Base-by-base conservation (phyloP, 805 yeast genomes). In the Kodamaea nitidulidarum region DNA sequence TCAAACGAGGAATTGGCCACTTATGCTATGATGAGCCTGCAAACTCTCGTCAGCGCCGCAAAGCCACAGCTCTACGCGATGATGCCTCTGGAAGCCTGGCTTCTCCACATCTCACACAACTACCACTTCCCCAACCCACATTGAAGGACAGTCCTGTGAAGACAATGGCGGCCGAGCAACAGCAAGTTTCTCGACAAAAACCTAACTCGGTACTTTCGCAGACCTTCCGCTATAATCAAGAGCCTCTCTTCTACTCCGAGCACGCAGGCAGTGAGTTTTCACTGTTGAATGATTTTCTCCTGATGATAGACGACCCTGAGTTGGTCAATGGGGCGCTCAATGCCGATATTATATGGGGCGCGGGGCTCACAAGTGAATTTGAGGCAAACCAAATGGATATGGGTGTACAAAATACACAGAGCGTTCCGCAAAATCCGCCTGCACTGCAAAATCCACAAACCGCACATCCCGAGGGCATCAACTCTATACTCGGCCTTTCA, bases 231-330 rank as follows among this genome's bases (percentile, higher is more conserved):
- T 70, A 64, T 57, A 55, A 74, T 49, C 86, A 80, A 42, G 85
- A 80, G 46, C 93, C 95, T 0, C 77, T 84, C 42, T 88, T 88
- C 63, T 83, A 79, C 46, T 84, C 95, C 0, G 96, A 88, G 52
- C 95, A 88, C 56, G 95, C 93, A 0, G 95, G 95, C 2, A 81
- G 93, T 15, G 97, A 90, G 61, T 88, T 90, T 55, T 80, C 88
- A 45, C 88, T 96, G 1, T 67, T 90, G 48, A 88, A 88, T 43
- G 96, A 90, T 55, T 90, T 90, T 52, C 65, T 90, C 38, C 80
- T 90, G 1, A 86, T 90, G 86, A 76, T 90, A 33, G 96, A 90
- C 51, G 96, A 88, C 54, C 85, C 90, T 0, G 85, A 80, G 38
- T 63, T 81, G 52, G 80, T 78, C 8, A 75, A 70, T 49, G 70